Evolutionary conservation across 2,329 filamentous ascomycete species (phyloP).

Genomic region (Aspergillus tanneri): DNA sequence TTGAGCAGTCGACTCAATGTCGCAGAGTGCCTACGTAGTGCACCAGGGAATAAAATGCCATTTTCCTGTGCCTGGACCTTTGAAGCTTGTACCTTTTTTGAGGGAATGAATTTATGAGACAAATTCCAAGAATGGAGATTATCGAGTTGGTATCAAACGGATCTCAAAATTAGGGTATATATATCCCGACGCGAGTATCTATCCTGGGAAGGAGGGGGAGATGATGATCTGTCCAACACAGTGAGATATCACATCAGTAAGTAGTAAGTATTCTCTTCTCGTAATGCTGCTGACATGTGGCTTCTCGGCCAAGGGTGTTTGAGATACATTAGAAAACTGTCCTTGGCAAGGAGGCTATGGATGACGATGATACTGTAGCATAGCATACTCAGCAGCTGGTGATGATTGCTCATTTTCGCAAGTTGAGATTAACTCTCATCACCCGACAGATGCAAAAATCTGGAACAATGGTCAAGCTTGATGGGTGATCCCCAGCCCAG

Average conservation of each 20-base stretch:
- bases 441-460: constrained; percentile 6
- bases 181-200: not conserved
- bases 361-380: no score
- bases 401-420: not conserved
- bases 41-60: no score
- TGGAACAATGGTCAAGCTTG: constrained; percentile 19
- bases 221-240: constrained; percentile 19
- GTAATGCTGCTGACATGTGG: constrained; percentile 19
- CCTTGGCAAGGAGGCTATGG: not conserved
- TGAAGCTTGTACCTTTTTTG: no score
- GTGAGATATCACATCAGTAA: constrained; percentile 18
- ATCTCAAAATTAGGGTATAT: not conserved
- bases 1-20: no score
- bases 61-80: no score
- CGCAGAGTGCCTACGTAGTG: no score
- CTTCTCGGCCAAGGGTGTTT: constrained; percentile 14
- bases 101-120: no score
- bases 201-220: not conserved
- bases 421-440: constrained; percentile 1
- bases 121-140: not conserved
- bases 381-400: no score
- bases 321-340: not conserved
- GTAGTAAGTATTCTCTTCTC: constrained; percentile 17
- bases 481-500: constrained; percentile 13
- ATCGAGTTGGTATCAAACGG: not conserved